A percentile compares a stretch with the other conserved stretches of the same genome.
These are phyloP conservation scores for Chloromonas sp. DNA, from an alignment of 163 green algal genomes.

Conservation along the genomic window DNA sequence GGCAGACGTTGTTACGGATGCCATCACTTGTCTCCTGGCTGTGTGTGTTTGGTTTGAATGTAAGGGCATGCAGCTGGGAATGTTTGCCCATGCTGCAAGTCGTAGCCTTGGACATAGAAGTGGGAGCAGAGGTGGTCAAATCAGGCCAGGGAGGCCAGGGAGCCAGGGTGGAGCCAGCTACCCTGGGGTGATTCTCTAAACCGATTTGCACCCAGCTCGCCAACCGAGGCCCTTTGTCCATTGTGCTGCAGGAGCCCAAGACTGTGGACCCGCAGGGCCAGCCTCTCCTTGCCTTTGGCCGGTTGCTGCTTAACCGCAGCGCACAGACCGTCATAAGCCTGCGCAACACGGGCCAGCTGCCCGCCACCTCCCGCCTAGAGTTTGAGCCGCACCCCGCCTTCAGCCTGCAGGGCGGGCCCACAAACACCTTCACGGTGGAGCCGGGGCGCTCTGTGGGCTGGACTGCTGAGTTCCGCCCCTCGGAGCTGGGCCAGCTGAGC, in stretches of 20 bases:
- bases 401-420: conserved; percentile 27
- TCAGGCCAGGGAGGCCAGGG: too few species aligned
- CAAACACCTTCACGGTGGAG: conserved; percentile 9
- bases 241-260: conserved; percentile 23
- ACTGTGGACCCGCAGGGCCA: conserved; percentile 35
- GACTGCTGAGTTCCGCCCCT: conserved; percentile 33
- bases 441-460: conserved; percentile 1
- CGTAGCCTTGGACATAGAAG: too few species aligned
- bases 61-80: too few species aligned
- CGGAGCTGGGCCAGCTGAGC: conserved; percentile 22
- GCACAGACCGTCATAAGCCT: conserved; percentile 32
- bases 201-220: too few species aligned
- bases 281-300: conserved; percentile 53
- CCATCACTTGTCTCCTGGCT: too few species aligned
- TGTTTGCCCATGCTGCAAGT: too few species aligned
- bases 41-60: too few species aligned
- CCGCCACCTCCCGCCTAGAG: conserved; percentile 46
- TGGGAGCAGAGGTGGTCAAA: too few species aligned
- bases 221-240: too few species aligned
- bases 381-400: conserved; percentile 45
- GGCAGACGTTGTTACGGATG: too few species aligned
- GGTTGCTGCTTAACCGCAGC: conserved; percentile 45
- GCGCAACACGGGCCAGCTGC: conserved; percentile 68
- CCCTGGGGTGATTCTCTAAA: too few species aligned
- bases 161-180: too few species aligned